Conservation (phyloP, 495 filamentous ascomycete species). For the Penicillium riverlandense region DNA sequence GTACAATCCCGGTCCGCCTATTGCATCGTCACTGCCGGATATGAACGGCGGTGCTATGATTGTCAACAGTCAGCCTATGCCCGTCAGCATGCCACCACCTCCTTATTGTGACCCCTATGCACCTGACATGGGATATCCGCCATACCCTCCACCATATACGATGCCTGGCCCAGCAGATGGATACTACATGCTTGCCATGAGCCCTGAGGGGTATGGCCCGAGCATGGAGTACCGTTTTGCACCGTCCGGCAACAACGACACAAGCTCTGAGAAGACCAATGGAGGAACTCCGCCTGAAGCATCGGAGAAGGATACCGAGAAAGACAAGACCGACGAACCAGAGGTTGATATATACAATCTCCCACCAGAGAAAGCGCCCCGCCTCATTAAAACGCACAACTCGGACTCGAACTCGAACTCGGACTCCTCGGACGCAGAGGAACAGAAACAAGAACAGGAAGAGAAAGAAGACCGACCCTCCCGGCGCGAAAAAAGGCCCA, state of each 20-base stretch:
- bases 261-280: too few relatives aligned
- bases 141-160: neutral
- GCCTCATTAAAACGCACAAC: neutral
- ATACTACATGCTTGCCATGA: too few relatives aligned
- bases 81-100: neutral
- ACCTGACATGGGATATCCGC: neutral
- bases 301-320: neutral
- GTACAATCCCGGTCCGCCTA: too few relatives aligned
- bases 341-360: too few relatives aligned
- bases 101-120: conserved; percentile 2
- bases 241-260: too few relatives aligned
- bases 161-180: neutral
- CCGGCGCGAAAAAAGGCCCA: too few relatives aligned
- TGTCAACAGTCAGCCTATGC: conserved; percentile 2
- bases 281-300: neutral
- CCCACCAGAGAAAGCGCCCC: neutral
- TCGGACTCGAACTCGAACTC: neutral
- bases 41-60: conserved; percentile 1
- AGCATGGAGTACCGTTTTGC: too few relatives aligned
- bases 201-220: too few relatives aligned
- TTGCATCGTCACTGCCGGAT: neutral
- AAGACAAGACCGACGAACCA: neutral
- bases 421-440: too few relatives aligned
- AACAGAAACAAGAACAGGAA: too few relatives aligned
- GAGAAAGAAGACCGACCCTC: too few relatives aligned